These are phyloP conservation scores for Colletotrichum spinosum DNA, from an alignment of 2,329 filamentous ascomycete species.

Conservation along the genomic window DNA sequence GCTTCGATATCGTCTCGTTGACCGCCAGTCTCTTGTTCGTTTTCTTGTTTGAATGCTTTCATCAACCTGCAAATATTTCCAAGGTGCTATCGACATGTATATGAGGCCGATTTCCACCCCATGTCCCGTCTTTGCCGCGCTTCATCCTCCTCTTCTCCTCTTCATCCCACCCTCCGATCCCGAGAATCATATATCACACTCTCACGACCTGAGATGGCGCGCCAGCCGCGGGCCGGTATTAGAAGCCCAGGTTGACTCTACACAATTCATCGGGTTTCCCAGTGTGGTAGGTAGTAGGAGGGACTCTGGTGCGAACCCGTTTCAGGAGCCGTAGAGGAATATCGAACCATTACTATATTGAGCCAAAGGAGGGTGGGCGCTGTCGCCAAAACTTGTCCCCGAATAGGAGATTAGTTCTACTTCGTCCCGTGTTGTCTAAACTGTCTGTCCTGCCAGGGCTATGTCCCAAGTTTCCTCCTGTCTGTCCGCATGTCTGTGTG, in stretches of 20 bases:
- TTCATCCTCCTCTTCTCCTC: slow-evolving; percentile 11
- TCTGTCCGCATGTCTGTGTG: neutral
- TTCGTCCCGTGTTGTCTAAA: slow-evolving; percentile 21
- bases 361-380: neutral
- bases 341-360: slow-evolving; percentile 16
- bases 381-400: slow-evolving; percentile 8
- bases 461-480: neutral
- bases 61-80: neutral
- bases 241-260: neutral
- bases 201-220: neutral
- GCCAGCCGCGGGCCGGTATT: slow-evolving; percentile 10
- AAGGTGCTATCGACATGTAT: slow-evolving; percentile 3
- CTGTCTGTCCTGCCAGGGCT: neutral
- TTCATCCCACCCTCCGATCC: neutral
- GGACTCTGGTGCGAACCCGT: slow-evolving; percentile 11
- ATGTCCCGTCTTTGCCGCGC: slow-evolving; percentile 5
- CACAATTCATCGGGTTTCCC: slow-evolving; percentile 22
- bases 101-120: slow-evolving; percentile 11
- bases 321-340: slow-evolving; percentile 31
- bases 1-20: neutral
- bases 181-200: neutral
- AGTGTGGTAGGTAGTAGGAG: slow-evolving; percentile 9
- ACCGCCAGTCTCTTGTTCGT: neutral
- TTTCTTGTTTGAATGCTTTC: slow-evolving; percentile 3
- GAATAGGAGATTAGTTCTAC: slow-evolving; percentile 2